phyloP scores from a whole-genome alignment of 257 asterid genomes.

The Ajuga chamaepitys region DNA sequence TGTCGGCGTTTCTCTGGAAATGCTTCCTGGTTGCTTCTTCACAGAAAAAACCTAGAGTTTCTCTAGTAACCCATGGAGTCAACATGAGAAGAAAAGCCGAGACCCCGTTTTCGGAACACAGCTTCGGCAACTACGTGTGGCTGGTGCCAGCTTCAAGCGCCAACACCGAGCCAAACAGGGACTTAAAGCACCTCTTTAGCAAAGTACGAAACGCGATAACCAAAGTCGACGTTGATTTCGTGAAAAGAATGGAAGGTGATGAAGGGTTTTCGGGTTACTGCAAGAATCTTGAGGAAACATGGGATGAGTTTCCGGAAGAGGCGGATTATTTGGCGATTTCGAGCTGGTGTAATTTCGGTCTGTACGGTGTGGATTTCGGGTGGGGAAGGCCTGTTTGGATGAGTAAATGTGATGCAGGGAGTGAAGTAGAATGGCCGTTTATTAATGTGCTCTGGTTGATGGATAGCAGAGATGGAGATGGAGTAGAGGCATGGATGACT shows the following conservation, averaged over 20 bases:
- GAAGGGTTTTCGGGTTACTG: conserved; percentile 29
- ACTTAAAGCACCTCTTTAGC: conserved; percentile 3
- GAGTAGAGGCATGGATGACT: conserved; percentile 40
- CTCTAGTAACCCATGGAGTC: conserved; percentile 29
- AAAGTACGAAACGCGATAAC: conserved; percentile 26
- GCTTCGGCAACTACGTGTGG: conserved; percentile 40
- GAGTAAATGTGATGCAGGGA: conserved; percentile 29
- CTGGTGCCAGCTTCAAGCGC: conserved; percentile 26
- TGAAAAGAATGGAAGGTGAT: conserved; percentile 23
- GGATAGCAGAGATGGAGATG: conserved; percentile 31
- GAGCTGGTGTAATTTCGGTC: conserved; percentile 49
- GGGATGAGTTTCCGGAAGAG: conserved; percentile 16
- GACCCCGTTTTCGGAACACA: conserved; percentile 18
- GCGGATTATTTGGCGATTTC: conserved; percentile 29
- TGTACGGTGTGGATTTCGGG: conserved; percentile 33
- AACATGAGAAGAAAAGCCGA: conserved; percentile 36
- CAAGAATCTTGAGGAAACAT: conserved; percentile 22
- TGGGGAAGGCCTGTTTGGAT: conserved; percentile 36
- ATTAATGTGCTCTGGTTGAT: conserved; percentile 33
- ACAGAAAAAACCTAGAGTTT: background rate
- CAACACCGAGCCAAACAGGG: background rate
- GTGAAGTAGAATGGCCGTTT: conserved; percentile 28
- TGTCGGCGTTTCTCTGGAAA: conserved; percentile 38
- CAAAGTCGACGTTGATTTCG: conserved; percentile 24
- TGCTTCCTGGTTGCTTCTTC: conserved; percentile 27